Evolutionary conservation across 345 rosid genomes (phyloP).

Genomic region (Angophora floribunda): DNA sequence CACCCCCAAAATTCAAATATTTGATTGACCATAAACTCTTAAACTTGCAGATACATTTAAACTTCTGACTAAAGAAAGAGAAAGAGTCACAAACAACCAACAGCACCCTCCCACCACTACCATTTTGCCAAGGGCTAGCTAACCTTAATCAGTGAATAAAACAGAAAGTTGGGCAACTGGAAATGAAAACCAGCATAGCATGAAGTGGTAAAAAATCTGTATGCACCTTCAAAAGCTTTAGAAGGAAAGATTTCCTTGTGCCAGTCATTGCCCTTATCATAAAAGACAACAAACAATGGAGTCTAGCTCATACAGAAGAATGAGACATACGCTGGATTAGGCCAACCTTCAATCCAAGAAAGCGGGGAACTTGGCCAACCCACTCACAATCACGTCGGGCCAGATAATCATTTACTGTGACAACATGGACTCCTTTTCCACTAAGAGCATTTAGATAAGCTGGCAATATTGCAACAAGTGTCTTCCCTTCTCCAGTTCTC

Average conservation of each 20-base stretch:
- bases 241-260: not conserved
- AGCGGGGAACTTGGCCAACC: conserved; percentile 99
- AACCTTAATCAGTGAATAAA: not conserved
- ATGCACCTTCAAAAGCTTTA: not conserved
- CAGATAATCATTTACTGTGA: conserved; percentile 93
- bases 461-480: conserved; percentile 92
- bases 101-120: not conserved
- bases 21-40: not conserved
- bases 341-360: conserved; percentile 99
- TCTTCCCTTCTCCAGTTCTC: conserved; percentile 99
- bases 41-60: not conserved
- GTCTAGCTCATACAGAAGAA: conserved; percentile 10
- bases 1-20: not conserved
- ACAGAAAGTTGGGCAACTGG: not conserved
- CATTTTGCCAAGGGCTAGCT: not conserved
- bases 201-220: not conserved
- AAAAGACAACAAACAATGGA: not conserved
- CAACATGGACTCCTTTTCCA: conserved; percentile 95
- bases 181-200: not conserved
- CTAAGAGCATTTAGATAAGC: conserved; percentile 91
- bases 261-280: not conserved
- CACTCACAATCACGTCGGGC: conserved; percentile 98
- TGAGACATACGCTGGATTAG: conserved; percentile 88
- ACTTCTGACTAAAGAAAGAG: not conserved
- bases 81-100: not conserved